A percentile compares a stretch with the other conserved stretches of the same genome.
phyloP scores from a whole-genome alignment of 2,329 filamentous ascomycete genomes.

The Drechslerella coelobrocha region DNA sequence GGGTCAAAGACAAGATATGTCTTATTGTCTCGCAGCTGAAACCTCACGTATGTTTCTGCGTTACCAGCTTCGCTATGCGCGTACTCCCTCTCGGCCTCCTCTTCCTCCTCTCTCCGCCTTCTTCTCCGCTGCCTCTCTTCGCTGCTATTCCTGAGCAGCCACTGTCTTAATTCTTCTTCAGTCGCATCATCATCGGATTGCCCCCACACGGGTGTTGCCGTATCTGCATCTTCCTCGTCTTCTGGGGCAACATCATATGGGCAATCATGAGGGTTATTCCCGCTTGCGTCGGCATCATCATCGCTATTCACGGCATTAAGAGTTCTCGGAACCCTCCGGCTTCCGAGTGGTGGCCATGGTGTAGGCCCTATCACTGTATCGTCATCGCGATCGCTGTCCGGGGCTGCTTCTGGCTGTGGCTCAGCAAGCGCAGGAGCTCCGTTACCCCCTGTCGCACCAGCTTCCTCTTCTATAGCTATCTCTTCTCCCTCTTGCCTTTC shows the following conservation, averaged over 20 bases:
- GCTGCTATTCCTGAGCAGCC: slow-evolving; percentile 26
- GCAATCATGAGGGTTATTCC: slow-evolving; percentile 31
- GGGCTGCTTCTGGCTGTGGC: background rate
- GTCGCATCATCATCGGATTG: slow-evolving; percentile 17
- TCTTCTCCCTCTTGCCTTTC: slow-evolving; percentile 5
- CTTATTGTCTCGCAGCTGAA: slow-evolving; percentile 43
- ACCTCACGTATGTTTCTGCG: slow-evolving; percentile 38
- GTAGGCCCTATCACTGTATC: slow-evolving; percentile 20
- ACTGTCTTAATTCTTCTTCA: slow-evolving; percentile 30
- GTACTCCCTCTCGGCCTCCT: slow-evolving; percentile 28
- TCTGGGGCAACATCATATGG: slow-evolving; percentile 27
- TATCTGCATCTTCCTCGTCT: slow-evolving; percentile 25
- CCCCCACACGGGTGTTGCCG: slow-evolving; percentile 10
- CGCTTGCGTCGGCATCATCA: slow-evolving; percentile 4
- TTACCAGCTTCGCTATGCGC: slow-evolving; percentile 22
- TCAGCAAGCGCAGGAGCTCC: slow-evolving; percentile 2
- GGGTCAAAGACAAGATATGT: slow-evolving; percentile 43
- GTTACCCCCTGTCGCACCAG: background rate
- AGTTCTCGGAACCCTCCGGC: slow-evolving; percentile 20
- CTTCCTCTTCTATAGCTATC: background rate
- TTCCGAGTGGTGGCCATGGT: slow-evolving; percentile 30
- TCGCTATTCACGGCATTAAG: background rate
- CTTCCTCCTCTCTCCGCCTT: slow-evolving; percentile 33
- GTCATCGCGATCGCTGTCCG: slow-evolving; percentile 36
- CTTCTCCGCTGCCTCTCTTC: slow-evolving; percentile 24